Base-by-base conservation (phyloP, 1,284 basidiomycete species). In the Pseudozyma sp. region DNA sequence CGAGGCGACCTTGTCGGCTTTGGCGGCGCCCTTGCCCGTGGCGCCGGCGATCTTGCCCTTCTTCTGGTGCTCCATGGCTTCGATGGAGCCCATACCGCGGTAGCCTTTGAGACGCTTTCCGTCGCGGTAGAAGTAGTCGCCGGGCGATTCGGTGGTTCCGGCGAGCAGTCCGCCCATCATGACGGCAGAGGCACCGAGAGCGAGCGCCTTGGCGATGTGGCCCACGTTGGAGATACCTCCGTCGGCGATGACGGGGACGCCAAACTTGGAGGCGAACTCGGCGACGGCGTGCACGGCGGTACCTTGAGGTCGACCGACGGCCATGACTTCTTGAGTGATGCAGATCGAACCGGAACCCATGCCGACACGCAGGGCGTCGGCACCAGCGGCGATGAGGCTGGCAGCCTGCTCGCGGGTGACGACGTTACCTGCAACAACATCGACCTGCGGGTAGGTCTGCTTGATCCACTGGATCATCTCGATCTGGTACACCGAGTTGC, bases 321-420 rank as follows among this genome's bases (percentile, higher is more conserved):
- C 96, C 93, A 98, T 99, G 80, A 99, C 93, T 85, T 99, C 96
- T 86, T 99, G 96, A 5, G 96, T 99, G 86, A 99, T 99, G 85
- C 96, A 99, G 84, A 99, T 99, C 11, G 94, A 97, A 17, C 96
- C 96, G 14, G 92, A 94, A 53, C 96, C 96, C 96, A 99, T 99
- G 56, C 96, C 97, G 45, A 99, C 89, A 49, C 94, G 92, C 10
- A 99, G 89, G 42, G 89, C 96, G 80, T 99, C 96, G 7, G 95
- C 96, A 63, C 96, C 97, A 7, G 94, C 96, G 24, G 89, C 91
- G 76, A 99, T 98, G 65, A 99, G 90, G 59, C 88, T 90, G 16
- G 97, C 96, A 5, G 96, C 96, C 85, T 99, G 96, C 85, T 97
- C 96, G 64, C 97, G 92, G 8, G 95, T 98, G 64, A 99, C 96